Evolutionary conservation across 805 yeast genomes (phyloP), one percentile per base, ranked within the genome.

Genomic region (Candida insectorum): DNA sequence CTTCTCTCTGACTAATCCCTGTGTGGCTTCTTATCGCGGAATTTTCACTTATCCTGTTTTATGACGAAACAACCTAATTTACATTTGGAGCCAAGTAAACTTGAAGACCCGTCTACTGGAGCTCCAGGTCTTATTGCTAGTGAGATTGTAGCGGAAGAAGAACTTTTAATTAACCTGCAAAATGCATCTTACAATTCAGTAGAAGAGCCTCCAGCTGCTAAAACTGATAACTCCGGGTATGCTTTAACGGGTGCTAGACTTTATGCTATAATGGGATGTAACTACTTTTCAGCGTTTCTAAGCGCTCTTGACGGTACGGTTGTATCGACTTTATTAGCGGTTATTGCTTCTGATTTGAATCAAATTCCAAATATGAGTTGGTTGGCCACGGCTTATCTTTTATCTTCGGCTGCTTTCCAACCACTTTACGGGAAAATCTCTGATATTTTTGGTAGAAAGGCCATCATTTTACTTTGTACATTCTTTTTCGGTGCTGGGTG

Each of bases 381-480:
- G 86, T 78, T 82, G 16, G 88, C 85, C 2, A 78, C 86, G 0
- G 73, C 85, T 0, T 82, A 82, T 46, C 57, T 82, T 26, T 58
- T 82, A 26, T 75, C 87, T 1, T 74, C 81, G 27, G 77, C 88
- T 0, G 82, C 85, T 2, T 79, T 80, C 50, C 89, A 82, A 54
- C 89, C 89, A 2, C 55, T 82, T 15, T 79, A 73, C 43, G 89
- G 89, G 6, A 81, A 79, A 46, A 48, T 82, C 6, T 76, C 84
- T 11, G 89, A 82, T 47, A 79, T 81, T 17, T 81, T 81, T 50
- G 88, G 91, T 2, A 62, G 89, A 41, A 77, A 75, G 44, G 56
- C 69, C 3, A 44, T 63, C 66, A 58, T 75, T 26, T 43, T 79
- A 6, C 52, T 74, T 11, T 79, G 85, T 47, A 69, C 76, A 33